Conservation (phyloP, 345 rosid genomes). For the Eucalyptus regnans region DNA sequence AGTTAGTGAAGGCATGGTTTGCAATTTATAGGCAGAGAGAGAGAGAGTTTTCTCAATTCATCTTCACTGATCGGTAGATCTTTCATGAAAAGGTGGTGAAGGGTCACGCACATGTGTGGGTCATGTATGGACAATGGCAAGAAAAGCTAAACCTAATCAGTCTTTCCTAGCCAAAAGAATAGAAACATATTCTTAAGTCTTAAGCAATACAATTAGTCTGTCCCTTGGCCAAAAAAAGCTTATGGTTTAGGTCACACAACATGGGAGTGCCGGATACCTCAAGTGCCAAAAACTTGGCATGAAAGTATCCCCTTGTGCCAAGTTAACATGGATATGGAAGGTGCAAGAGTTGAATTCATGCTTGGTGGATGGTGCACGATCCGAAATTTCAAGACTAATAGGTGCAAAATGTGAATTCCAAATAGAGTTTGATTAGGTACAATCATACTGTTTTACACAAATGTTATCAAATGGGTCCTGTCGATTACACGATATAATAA, state of each 20-base stretch:
- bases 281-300: too few species aligned
- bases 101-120: not conserved
- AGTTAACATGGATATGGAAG: not conserved
- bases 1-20: constrained; percentile 5
- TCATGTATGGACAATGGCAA: not conserved
- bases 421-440: not conserved
- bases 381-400: not conserved
- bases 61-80: not conserved
- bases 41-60: not conserved
- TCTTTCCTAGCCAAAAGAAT: not conserved
- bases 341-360: not conserved
- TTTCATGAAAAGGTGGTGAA: not conserved
- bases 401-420: not conserved
- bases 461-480: not conserved
- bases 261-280: not conserved
- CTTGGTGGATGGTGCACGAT: not conserved
- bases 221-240: not conserved
- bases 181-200: not conserved
- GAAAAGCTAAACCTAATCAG: not conserved
- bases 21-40: constrained; percentile 7
- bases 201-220: not conserved
- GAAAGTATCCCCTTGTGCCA: too few species aligned
- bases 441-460: not conserved
- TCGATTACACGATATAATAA: not conserved
- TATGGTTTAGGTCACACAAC: not conserved